Base-by-base conservation (phyloP, 306 rosid genomes). In the Lathyrus sativus region DNA sequence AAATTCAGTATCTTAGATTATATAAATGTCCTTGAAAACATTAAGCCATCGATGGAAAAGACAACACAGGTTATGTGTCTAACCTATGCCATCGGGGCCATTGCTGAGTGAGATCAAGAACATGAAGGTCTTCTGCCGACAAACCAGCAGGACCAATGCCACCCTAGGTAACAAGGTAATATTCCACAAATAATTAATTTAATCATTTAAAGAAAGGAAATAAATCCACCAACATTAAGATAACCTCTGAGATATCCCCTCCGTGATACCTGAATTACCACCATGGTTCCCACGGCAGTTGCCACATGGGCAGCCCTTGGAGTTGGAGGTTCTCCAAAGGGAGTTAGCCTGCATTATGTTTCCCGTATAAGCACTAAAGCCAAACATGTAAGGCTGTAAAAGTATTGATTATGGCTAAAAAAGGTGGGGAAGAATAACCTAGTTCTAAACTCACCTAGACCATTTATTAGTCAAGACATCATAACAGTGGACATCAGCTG, bases 291-390 rank as follows among this genome's bases (percentile, higher is more conserved):
- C 18, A 95, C 99, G 67, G 99, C 99, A 77, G 99, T 95, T 11
- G 99, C 99, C 69, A 91, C 99, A 71, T 95, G 99, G 39, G 99
- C 99, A 22, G 99, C 99, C 86, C 99, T 87, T 9, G 97, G 97
- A 24, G 97, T 88, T 26, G 99, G 99, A 19, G 97, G 95, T 69
- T 95, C 99, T 68, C 99, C 97, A 76, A 82, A 89, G 67, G 99
- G 97, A 44, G 88, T 82, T 79, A 95, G 79, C 84, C 99, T 95
- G 84, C 68, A 80, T 76, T 59, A 75, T 57, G 74, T 67, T 24
- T 62, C 17, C 71, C 15, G 28, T 66, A 62, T 59, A 70, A 76
- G 78, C 63, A 68, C 53, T 31, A 73, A 35, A 59, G 75, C 55
- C 29, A 58, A 69, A 38, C 53, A 44, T 26, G 44, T 17, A 73